These are phyloP conservation scores for Kalmusia sp. DNA, from an alignment of 2,329 filamentous ascomycete species.

Conservation along the genomic window DNA sequence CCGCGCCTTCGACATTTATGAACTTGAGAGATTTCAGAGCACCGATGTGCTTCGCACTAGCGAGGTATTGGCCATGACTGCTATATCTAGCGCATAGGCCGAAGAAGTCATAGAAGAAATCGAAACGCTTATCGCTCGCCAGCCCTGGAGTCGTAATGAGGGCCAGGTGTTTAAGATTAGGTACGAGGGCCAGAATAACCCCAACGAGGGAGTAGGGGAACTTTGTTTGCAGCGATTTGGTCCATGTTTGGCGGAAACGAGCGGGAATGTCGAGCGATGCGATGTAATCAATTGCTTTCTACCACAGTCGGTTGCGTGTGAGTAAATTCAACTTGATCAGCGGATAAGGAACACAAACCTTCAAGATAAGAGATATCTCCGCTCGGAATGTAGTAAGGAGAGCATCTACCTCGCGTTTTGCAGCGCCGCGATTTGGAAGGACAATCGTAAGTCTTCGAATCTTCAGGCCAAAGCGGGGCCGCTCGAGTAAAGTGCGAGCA, in stretches of 20 bases:
- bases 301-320: no score
- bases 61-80: no score
- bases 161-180: not conserved
- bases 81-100: not conserved
- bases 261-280: not conserved
- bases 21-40: no score
- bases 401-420: no score
- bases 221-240: not conserved
- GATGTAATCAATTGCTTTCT: not conserved
- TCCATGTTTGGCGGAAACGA: not conserved
- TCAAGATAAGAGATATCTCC: no score
- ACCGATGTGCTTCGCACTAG: no score
- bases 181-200: not conserved
- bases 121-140: not conserved
- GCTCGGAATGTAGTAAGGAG: no score
- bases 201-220: not conserved
- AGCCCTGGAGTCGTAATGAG: not conserved
- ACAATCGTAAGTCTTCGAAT: not conserved
- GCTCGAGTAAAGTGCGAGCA: not conserved
- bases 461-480: not conserved
- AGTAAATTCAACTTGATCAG: no score
- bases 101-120: not conserved
- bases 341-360: no score
- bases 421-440: not conserved
- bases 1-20: no score